Percentiles rank a stretch among this genome's conserved stretches.
phyloP scores from a whole-genome alignment of 441 rosid species.

The Gossypium davidsonii region DNA sequence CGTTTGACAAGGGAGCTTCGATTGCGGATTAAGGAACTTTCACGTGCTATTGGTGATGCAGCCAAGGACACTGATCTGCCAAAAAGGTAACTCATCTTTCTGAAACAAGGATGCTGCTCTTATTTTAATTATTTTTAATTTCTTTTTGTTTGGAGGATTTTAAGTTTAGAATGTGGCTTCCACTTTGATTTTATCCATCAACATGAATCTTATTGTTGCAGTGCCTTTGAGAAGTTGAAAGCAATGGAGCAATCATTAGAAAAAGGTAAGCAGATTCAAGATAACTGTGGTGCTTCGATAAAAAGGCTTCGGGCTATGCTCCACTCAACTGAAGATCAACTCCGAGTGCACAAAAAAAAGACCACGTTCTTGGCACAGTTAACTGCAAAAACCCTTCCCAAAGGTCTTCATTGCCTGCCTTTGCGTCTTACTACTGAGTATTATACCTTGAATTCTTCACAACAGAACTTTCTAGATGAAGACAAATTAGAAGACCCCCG shows the following conservation, averaged over 20 bases:
- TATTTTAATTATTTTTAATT: not conserved
- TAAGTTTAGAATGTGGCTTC: not conserved
- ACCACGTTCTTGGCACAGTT: conserved; percentile 77
- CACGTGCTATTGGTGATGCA: conserved; percentile 52
- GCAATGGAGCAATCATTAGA: conserved; percentile 80
- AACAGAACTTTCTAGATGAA: conserved; percentile 58
- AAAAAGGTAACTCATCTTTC: conserved; percentile 34
- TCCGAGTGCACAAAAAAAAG: conserved; percentile 84
- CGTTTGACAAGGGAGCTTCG: conserved; percentile 55
- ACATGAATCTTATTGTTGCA: conserved; percentile 18
- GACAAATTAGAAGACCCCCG: conserved; percentile 63
- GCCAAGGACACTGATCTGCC: conserved; percentile 57
- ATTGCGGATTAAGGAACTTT: conserved; percentile 53
- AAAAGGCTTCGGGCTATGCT: conserved; percentile 95
- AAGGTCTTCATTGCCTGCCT: conserved; percentile 96
- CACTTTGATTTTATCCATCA: not conserved
- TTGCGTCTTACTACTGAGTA: conserved; percentile 83
- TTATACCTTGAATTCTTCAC: conserved; percentile 51
- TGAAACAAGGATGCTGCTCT: not conserved
- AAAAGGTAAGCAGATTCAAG: conserved; percentile 77
- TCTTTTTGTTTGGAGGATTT: conserved; percentile 1
- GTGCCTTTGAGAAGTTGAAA: conserved; percentile 62
- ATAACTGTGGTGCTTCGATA: conserved; percentile 71
- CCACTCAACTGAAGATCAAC: conserved; percentile 92
- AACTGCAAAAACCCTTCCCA: conserved; percentile 89